Evolutionary conservation across 257 asterid genomes (phyloP).

Genomic region (Asclepias syriaca): DNA sequence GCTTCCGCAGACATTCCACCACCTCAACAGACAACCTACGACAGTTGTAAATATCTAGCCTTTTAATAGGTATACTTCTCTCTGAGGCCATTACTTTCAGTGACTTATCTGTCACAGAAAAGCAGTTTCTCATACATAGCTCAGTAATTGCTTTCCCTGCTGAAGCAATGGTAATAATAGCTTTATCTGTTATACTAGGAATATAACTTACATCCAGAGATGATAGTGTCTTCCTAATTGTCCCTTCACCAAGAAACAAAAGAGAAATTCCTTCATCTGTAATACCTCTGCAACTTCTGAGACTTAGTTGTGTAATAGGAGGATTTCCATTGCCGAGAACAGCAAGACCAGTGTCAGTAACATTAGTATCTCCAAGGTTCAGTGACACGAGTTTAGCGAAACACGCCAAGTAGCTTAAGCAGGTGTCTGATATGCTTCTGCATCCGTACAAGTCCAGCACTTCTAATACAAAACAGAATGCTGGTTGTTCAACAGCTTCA

Average conservation of each 20-base stretch:
- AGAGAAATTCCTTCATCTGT: slow-evolving; percentile 56
- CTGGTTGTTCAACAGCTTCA: slow-evolving; percentile 49
- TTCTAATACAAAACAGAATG: slow-evolving; percentile 47
- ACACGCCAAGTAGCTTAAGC: slow-evolving; percentile 45
- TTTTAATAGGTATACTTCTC: slow-evolving; percentile 32
- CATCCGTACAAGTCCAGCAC: slow-evolving; percentile 57
- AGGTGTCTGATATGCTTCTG: slow-evolving; percentile 61
- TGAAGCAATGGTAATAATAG: slow-evolving; percentile 43
- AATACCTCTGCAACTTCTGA: slow-evolving; percentile 62
- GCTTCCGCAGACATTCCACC: slow-evolving; percentile 30
- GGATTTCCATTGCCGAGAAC: slow-evolving; percentile 44
- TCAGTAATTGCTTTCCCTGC: slow-evolving; percentile 45
- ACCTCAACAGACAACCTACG: slow-evolving; percentile 34
- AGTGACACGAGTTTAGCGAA: slow-evolving; percentile 45
- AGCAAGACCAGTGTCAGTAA: slow-evolving; percentile 60
- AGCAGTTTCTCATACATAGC: slow-evolving; percentile 64
- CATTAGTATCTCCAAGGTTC: slow-evolving; percentile 70
- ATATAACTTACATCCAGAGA: slow-evolving; percentile 61
- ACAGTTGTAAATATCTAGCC: slow-evolving; percentile 57
- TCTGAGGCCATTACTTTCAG: slow-evolving; percentile 35
- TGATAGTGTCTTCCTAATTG: slow-evolving; percentile 39
- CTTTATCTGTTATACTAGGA: slow-evolving; percentile 68
- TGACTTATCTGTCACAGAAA: slow-evolving; percentile 50
- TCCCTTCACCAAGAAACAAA: slow-evolving; percentile 37
- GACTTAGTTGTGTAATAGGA: slow-evolving; percentile 43